Conservation (phyloP, 2,329 filamentous ascomycete genomes). For the Biscogniauxia sp. region DNA sequence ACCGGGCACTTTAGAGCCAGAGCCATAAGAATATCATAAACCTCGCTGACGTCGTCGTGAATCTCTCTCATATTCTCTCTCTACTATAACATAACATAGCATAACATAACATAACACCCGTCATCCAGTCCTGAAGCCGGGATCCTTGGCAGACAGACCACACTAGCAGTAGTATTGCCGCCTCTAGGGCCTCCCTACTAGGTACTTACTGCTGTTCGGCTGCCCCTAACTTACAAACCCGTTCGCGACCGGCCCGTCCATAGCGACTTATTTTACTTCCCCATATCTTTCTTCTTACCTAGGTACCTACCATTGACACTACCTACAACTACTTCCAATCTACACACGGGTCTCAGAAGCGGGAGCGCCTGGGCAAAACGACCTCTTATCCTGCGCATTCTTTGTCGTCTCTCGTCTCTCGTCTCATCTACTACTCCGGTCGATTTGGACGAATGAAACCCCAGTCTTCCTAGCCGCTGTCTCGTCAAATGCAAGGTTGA, state of each 20-base stretch:
- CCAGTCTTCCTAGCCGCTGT: constrained; percentile 40
- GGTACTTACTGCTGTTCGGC: constrained; percentile 3
- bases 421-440: constrained; percentile 5
- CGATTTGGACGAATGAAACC: constrained; percentile 37
- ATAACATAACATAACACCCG: not conserved
- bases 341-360: constrained; percentile 18
- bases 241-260: constrained; percentile 22
- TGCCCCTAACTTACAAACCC: constrained; percentile 11
- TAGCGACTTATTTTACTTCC: constrained; percentile 24
- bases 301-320: not conserved
- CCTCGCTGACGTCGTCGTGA: constrained; percentile 1
- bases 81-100: not conserved
- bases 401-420: constrained; percentile 7
- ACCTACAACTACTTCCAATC: not conserved
- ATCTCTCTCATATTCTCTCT: constrained; percentile 2
- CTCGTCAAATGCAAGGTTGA: constrained; percentile 38
- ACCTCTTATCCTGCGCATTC: constrained; percentile 8
- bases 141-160: not conserved
- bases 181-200: not conserved
- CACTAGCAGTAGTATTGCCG: too few relatives aligned
- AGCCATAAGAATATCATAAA: constrained; percentile 9
- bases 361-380: constrained; percentile 17
- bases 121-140: not conserved
- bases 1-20: constrained; percentile 23
- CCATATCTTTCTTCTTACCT: constrained; percentile 1